Conservation (phyloP, 768 basidiomycete species). For the Cytidiella melzeri region DNA sequence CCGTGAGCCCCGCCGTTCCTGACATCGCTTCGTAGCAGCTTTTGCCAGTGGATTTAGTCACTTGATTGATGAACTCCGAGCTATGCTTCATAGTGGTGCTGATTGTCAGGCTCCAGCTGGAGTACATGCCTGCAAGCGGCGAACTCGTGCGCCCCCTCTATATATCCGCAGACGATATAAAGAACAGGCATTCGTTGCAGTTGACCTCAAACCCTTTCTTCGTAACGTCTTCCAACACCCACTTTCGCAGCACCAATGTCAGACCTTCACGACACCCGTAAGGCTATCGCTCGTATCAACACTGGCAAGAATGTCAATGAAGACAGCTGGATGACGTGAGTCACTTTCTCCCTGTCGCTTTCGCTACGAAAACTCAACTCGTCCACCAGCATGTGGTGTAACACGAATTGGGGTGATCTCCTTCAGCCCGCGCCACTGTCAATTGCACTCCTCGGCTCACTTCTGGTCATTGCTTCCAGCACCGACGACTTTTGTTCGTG, state of each 20-base stretch:
- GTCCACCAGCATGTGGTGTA: conserved; percentile 9
- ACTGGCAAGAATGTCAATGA: not conserved
- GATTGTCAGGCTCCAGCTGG: too few relatives aligned
- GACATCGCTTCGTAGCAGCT: too few relatives aligned
- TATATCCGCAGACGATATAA: not conserved
- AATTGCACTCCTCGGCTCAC: conserved; percentile 8
- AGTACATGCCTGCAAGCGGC: not conserved
- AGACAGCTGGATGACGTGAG: not conserved
- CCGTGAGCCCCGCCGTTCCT: too few relatives aligned
- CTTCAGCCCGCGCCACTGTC: conserved; percentile 10
- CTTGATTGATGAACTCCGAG: too few relatives aligned
- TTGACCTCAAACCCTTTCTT: not conserved
- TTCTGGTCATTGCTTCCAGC: conserved; percentile 7
- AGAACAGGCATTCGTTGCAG: not conserved
- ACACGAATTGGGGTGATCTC: conserved; percentile 13
- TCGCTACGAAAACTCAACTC: not conserved
- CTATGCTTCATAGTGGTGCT: too few relatives aligned
- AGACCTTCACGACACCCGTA: not conserved
- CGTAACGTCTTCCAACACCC: not conserved
- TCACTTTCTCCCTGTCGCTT: not conserved
- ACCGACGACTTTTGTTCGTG: conserved; percentile 6
- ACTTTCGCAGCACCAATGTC: too few relatives aligned
- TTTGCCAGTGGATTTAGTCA: too few relatives aligned
- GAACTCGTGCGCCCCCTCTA: too few relatives aligned
- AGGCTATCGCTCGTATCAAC: not conserved